Conservation (phyloP, 2,329 filamentous ascomycete genomes). For the Verticillium tricorpus region DNA sequence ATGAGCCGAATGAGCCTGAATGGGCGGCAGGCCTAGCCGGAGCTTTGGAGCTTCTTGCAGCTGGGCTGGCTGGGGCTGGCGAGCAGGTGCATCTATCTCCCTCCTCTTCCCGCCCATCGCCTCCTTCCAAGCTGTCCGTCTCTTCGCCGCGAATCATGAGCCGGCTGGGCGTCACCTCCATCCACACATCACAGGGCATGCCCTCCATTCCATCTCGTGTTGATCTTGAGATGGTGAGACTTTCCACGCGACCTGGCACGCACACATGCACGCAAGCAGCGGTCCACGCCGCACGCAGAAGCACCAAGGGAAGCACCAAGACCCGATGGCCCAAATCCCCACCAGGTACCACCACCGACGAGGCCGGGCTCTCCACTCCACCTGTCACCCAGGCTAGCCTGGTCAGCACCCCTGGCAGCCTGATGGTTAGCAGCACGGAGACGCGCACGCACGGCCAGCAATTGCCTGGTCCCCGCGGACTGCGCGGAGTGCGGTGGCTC, state of each 20-base stretch:
- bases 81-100: neutral
- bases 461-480: neutral
- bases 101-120: neutral
- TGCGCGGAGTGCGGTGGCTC: too few species aligned
- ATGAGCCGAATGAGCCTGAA: neutral
- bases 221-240: neutral
- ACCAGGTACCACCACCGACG: neutral
- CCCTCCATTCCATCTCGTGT: constrained; percentile 2
- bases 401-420: neutral
- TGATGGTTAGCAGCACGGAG: neutral
- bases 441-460: neutral
- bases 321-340: neutral
- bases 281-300: neutral
- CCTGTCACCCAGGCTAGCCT: neutral
- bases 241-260: neutral
- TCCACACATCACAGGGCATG: neutral
- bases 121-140: neutral
- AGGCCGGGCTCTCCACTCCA: neutral
- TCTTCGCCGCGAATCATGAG: neutral
- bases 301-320: neutral
- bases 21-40: neutral
- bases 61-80: neutral
- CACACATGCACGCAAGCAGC: neutral
- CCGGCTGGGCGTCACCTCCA: neutral
- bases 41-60: neutral